These are phyloP conservation scores for Euphrasia arctica DNA, from an alignment of 305 asterid genomes.

Conservation along the genomic window DNA sequence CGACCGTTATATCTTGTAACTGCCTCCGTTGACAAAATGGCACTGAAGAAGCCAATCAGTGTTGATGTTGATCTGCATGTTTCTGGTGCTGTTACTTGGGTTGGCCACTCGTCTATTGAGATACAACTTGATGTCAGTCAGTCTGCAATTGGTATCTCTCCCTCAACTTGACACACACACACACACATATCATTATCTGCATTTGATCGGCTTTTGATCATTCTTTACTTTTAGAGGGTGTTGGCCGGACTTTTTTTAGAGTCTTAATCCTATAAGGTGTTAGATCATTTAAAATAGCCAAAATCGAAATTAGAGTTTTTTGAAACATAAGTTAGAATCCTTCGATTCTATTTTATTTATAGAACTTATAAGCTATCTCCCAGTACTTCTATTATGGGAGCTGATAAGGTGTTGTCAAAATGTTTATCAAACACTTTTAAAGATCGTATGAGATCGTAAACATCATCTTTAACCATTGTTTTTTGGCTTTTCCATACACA, in stretches of 20 bases:
- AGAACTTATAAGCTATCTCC: background rate
- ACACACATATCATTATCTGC: background rate
- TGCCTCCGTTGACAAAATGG: conserved; percentile 90
- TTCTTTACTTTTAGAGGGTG: background rate
- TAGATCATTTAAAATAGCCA: background rate
- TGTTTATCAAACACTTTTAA: background rate
- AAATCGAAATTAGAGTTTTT: background rate
- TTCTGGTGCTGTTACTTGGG: conserved; percentile 90
- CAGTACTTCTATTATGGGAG: background rate
- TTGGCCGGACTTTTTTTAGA: background rate
- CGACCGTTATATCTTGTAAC: conserved; percentile 79
- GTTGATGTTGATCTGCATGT: conserved; percentile 73
- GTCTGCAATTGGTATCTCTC: conserved; percentile 42
- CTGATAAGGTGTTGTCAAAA: background rate
- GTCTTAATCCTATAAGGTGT: background rate
- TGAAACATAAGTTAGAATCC: background rate
- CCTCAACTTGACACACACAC: background rate
- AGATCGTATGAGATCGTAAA: background rate
- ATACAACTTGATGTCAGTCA: conserved; percentile 85
- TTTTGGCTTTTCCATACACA: conserved; percentile 5
- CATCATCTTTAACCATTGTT: background rate
- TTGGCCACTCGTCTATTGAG: conserved; percentile 88
- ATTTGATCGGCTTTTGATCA: background rate
- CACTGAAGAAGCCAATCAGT: conserved; percentile 78
- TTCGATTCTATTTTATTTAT: background rate